Evolutionary conservation across 768 basidiomycete species (phyloP).

Genomic region (Leccinum longicurvipes): DNA sequence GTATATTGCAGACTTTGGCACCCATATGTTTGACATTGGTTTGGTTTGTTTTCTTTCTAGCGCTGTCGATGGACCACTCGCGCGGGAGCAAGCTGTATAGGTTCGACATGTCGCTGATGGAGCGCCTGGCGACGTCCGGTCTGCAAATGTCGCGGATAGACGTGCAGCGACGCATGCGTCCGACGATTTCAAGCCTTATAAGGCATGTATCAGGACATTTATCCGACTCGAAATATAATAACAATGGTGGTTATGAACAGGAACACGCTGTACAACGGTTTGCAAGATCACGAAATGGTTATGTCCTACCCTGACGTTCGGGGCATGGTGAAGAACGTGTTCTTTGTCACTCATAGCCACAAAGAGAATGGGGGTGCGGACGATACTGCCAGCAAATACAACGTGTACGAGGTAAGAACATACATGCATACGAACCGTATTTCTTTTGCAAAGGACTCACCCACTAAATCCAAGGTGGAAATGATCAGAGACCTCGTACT

Average conservation of each 20-base stretch:
- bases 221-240: not conserved
- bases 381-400: constrained; percentile 65
- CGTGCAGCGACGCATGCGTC: constrained; percentile 75
- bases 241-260: constrained; percentile 26
- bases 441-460: constrained; percentile 1
- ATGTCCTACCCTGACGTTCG: constrained; percentile 49
- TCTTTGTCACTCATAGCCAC: constrained; percentile 63
- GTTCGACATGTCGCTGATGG: constrained; percentile 76
- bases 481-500: constrained; percentile 54
- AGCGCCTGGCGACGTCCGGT: constrained; percentile 56
- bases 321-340: constrained; percentile 62
- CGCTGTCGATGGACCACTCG: constrained; percentile 65
- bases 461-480: constrained; percentile 26
- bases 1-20: not conserved
- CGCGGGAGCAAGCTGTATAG: constrained; percentile 53
- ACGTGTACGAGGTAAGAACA: constrained; percentile 68
- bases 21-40: not conserved
- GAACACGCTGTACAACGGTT: constrained; percentile 56
- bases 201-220: constrained; percentile 2
- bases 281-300: constrained; percentile 58
- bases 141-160: constrained; percentile 67
- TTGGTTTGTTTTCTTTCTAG: constrained; percentile 31
- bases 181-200: constrained; percentile 55
- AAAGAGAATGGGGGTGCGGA: constrained; percentile 56
- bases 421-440: not conserved